Conservation (phyloP, 1,139 yeast genomes). For the Meyerozyma sp. region DNA sequence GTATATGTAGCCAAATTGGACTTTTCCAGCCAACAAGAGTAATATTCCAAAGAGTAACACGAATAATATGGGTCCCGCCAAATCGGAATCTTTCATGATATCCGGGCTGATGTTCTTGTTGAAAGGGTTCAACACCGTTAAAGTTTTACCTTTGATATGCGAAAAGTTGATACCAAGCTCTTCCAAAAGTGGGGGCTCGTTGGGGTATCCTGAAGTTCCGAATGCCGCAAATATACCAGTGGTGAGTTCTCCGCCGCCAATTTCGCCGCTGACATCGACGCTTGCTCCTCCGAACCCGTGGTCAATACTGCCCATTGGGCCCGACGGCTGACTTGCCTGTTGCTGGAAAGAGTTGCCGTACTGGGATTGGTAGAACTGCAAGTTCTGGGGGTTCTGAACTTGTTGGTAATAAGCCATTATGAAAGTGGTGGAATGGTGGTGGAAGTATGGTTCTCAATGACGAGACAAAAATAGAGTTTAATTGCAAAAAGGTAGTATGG, state of each 20-base stretch:
- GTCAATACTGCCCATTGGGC: constrained; percentile 36
- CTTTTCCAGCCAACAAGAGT: constrained; percentile 79
- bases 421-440: background rate
- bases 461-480: no score
- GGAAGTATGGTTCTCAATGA: no score
- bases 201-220: constrained; percentile 89
- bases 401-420: constrained; percentile 39
- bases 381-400: constrained; percentile 30
- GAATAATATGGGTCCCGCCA: constrained; percentile 93
- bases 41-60: constrained; percentile 86
- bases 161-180: constrained; percentile 90
- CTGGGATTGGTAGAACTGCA: constrained; percentile 44
- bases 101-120: constrained; percentile 57
- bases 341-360: constrained; percentile 28
- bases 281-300: constrained; percentile 28
- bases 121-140: constrained; percentile 80
- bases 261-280: constrained; percentile 41
- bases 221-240: constrained; percentile 87
- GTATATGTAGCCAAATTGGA: constrained; percentile 93
- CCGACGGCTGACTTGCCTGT: constrained; percentile 11
- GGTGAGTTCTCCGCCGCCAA: constrained; percentile 55
- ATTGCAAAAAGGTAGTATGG: background rate
- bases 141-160: constrained; percentile 81
- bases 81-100: constrained; percentile 83
- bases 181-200: constrained; percentile 87